A percentile compares a stretch with the other conserved stretches of the same genome.
Evolutionary conservation across 257 asterid genomes (phyloP).

Genomic region (Penstemon barbatus): DNA sequence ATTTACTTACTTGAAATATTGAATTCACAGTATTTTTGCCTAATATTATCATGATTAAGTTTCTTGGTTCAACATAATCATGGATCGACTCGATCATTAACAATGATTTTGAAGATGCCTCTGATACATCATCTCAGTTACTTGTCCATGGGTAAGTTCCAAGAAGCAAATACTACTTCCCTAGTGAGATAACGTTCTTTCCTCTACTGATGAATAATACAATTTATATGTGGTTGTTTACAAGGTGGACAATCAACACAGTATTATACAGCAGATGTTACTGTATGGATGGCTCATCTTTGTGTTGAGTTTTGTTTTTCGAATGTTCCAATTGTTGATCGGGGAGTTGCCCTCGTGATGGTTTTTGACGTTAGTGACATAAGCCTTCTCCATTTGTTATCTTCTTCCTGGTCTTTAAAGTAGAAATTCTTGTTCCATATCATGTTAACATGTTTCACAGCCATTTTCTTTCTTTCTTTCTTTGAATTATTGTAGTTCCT

Average conservation of each 20-base stretch:
- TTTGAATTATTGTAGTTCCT: conserved; percentile 8
- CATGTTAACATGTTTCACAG: background rate
- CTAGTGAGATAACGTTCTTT: conserved; percentile 8
- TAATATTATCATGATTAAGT: conserved; percentile 9
- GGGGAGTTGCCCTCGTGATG: conserved; percentile 76
- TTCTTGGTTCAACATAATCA: conserved; percentile 11
- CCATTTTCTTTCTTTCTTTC: background rate
- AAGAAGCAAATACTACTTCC: conserved; percentile 15
- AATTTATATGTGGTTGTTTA: conserved; percentile 29
- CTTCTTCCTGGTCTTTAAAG: conserved; percentile 13
- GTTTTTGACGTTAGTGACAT: conserved; percentile 79
- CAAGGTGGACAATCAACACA: conserved; percentile 90
- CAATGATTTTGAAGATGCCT: conserved; percentile 55
- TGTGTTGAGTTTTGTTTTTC: conserved; percentile 50
- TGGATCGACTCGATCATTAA: background rate
- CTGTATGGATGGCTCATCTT: conserved; percentile 76
- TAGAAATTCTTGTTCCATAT: background rate
- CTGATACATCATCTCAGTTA: conserved; percentile 55
- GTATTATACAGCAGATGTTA: conserved; percentile 83
- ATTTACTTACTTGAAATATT: too few relatives aligned
- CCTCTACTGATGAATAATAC: conserved; percentile 9
- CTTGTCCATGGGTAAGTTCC: conserved; percentile 65
- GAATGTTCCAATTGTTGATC: conserved; percentile 47
- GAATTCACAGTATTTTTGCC: conserved; percentile 5
- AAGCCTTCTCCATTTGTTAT: conserved; percentile 33